Evolutionary conservation across 2,329 filamentous ascomycete species (phyloP).

Genomic region (Cladosporium oxysporum): DNA sequence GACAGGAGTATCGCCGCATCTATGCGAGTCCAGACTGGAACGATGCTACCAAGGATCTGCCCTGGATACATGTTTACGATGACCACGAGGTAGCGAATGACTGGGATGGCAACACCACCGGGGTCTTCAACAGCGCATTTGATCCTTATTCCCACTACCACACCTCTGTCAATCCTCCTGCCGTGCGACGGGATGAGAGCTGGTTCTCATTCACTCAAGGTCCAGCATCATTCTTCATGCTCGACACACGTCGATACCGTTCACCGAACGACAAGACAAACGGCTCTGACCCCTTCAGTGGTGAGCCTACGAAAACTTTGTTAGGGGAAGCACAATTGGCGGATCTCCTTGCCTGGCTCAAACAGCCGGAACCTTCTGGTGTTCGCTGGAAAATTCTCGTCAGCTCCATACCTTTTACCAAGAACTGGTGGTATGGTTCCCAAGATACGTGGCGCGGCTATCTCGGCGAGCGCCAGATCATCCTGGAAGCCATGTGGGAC

Average conservation of each 20-base stretch:
- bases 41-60: constrained; percentile 72
- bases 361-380: constrained; percentile 68
- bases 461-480: constrained; percentile 71
- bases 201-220: constrained; percentile 91
- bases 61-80: constrained; percentile 96
- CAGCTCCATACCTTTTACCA: constrained; percentile 90
- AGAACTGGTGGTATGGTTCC: constrained; percentile 90
- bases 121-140: constrained; percentile 75
- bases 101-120: constrained; percentile 80
- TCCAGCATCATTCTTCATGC: constrained; percentile 89
- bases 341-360: constrained; percentile 77
- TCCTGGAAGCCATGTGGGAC: constrained; percentile 93
- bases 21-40: constrained; percentile 94
- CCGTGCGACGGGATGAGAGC: constrained; percentile 61
- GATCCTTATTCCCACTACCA: constrained; percentile 90
- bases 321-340: constrained; percentile 76
- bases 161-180: constrained; percentile 77
- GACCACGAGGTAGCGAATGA: constrained; percentile 97
- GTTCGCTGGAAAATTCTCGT: constrained; percentile 93
- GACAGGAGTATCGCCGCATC: constrained; percentile 90
- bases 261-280: constrained; percentile 64
- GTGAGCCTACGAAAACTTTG: constrained; percentile 69
- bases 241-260: constrained; percentile 88
- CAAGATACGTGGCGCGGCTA: constrained; percentile 95
- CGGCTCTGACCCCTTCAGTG: constrained; percentile 55